phyloP scores from a whole-genome alignment of 2,329 filamentous ascomycete genomes.

The Pseudogymnoascus verrucosus region DNA sequence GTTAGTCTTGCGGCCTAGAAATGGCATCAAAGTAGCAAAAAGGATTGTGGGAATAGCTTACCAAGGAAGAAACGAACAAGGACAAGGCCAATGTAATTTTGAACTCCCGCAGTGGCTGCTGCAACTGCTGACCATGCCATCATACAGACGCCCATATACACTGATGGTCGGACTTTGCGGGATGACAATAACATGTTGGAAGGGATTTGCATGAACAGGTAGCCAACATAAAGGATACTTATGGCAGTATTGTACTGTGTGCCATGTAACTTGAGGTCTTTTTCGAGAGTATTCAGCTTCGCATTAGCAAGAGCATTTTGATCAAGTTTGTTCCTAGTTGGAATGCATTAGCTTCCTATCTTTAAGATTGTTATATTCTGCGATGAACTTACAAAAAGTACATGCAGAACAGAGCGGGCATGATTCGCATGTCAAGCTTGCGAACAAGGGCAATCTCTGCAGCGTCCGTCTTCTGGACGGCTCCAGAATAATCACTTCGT shows the following conservation, averaged over 20 bases:
- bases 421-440: constrained; percentile 31
- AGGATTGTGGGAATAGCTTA: constrained; percentile 14
- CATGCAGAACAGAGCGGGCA: constrained; percentile 17
- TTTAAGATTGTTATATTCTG: not conserved
- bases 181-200: constrained; percentile 33
- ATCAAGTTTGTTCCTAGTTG: constrained; percentile 26
- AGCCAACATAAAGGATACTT: constrained; percentile 26
- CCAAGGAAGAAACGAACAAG: constrained; percentile 27
- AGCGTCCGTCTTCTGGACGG: constrained; percentile 28
- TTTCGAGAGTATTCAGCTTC: constrained; percentile 25
- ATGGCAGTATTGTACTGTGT: constrained; percentile 26
- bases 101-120: constrained; percentile 28
- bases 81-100: constrained; percentile 34
- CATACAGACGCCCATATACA: constrained; percentile 34
- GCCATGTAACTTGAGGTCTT: constrained; percentile 32
- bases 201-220: constrained; percentile 29
- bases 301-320: constrained; percentile 28
- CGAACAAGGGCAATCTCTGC: constrained; percentile 31
- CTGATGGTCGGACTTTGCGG: constrained; percentile 31
- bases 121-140: constrained; percentile 30
- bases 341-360: constrained; percentile 18
- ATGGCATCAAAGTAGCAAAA: not conserved
- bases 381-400: not conserved
- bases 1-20: not conserved
- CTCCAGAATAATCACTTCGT: constrained; percentile 27